Base-by-base conservation (phyloP, 1,139 yeast species). In the Maudiozyma humilis region DNA sequence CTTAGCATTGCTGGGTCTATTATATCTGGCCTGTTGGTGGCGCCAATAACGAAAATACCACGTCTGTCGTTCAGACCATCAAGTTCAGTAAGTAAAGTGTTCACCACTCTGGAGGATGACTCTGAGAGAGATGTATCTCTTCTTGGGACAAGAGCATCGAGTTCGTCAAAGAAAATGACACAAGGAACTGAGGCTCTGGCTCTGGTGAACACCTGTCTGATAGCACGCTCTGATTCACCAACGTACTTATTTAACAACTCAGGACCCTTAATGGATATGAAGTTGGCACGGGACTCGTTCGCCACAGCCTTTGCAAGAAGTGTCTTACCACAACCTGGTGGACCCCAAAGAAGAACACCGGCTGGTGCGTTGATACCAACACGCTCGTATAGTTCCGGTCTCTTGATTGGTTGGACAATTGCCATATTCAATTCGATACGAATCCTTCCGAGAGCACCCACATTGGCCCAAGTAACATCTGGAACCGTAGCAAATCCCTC, bases 401-500 rank as follows among this genome's bases (percentile, higher is more conserved):
- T 78, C 56, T 83, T 82, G 53, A 91, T 89, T 1, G 98, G 98
- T 60, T 89, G 97, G 1, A 93, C 98, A 51, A 91, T 88, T 16
- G 97, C 95, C 91, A 89, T 88, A 60, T 91, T 96, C 29, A 91
- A 69, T 63, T 93, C 98, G 63, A 86, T 82, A 53, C 98, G 73
- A 31, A 88, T 81, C 14, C 76, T 73, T 15, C 76, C 67, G 50
- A 91, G 71, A 0, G 98, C 98, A 47, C 99, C 99, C 32, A 91
- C 95, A 60, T 82, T 86, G 6, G 80, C 76, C 98, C 98, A 91
- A 7, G 95, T 79, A 2, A 91, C 96, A 63, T 91, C 97, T 0
- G 99, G 99, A 10, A 93, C 95, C 0, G 98, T 93, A 1, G 99
- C 96, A 66, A 91, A 93, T 1, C 98, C 98, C 70, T 91, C 99